Evolutionary conservation across 176 grass and related monocot genomes (phyloP), one percentile per base, ranked within the genome.

Genomic region (Phoenix dactylifera): DNA sequence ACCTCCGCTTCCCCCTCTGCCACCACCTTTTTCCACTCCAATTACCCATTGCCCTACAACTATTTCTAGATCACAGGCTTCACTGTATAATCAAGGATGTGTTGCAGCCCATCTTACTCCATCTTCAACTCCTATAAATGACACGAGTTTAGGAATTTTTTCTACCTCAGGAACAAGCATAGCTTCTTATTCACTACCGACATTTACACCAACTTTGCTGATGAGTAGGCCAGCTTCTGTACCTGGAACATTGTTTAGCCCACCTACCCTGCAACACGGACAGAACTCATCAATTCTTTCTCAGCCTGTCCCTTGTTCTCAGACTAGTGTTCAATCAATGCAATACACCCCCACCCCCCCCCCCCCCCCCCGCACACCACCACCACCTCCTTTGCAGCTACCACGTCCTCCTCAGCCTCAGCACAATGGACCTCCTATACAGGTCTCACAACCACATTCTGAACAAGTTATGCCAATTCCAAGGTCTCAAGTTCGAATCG

Each of bases 321-420:
- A 76, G 63, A 25, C 76, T 65, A 75, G 83, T 63, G 32, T 80
- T 69, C 79, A 69, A 52, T 80, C 72, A 22, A 57, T 79, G 59
- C 80, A 81, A n/a, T n/a, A n/a, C n/a, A n/a, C n/a, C n/a, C n/a
- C n/a, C n/a, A n/a, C n/a, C n/a, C n/a, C n/a, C n/a, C n/a, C n/a
- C n/a, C n/a, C n/a, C n/a, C n/a, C n/a, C 62, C 63, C 76, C 52
- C 80, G 74, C 4, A 68, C 75, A 77, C 78, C 84, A 20, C 89
- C 78, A 63, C 83, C 86, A 18, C 92, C 92, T 51, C 90, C 83
- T 59, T 83, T 86, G 16, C 86, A 81, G 67, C 71, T 88, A 39
- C 92, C 92, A 67, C 87, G 87, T 76, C 92, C 87, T 49, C 79
- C 86, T 57, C 92, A 97, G 65, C 64, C 77, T 62, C 72, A 67